Evolutionary conservation across 2,329 filamentous ascomycete genomes (phyloP).

Genomic region (Chalaropsis ovoidea): DNA sequence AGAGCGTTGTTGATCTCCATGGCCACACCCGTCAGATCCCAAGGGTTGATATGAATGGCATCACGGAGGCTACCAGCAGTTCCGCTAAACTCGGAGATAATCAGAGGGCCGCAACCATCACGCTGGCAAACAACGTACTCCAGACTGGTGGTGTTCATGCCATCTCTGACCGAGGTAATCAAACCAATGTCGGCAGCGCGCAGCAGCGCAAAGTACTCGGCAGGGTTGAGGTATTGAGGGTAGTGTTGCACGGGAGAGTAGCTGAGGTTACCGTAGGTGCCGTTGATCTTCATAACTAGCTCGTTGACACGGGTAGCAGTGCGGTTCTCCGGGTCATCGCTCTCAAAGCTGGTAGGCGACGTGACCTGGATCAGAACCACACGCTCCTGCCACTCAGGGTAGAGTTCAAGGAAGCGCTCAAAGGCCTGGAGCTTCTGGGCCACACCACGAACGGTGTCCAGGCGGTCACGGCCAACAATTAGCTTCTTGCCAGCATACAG

Average conservation of each 20-base stretch:
- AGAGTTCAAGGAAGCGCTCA: constrained; percentile 79
- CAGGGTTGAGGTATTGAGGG: constrained; percentile 78
- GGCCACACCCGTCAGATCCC: constrained; percentile 78
- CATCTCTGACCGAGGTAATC: constrained; percentile 90
- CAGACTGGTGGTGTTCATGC: constrained; percentile 94
- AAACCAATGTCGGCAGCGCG: constrained; percentile 82
- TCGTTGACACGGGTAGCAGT: constrained; percentile 83
- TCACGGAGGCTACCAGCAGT: constrained; percentile 76
- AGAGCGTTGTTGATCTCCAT: constrained; percentile 73
- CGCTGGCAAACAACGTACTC: constrained; percentile 92
- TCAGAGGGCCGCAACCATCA: constrained; percentile 74
- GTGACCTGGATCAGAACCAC: constrained; percentile 94
- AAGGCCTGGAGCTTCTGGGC: constrained; percentile 95
- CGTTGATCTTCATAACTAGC: constrained; percentile 84
- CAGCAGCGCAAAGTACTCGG: constrained; percentile 91
- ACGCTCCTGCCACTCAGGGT: constrained; percentile 83
- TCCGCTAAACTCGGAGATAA: constrained; percentile 92
- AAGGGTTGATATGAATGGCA: constrained; percentile 93
- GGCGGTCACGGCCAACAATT: constrained; percentile 86
- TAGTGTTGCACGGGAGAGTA: constrained; percentile 92
- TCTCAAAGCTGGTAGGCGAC: constrained; percentile 70
- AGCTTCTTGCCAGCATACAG: constrained; percentile 86
- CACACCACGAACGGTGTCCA: constrained; percentile 86
- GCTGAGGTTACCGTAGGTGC: constrained; percentile 73
- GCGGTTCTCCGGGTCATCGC: constrained; percentile 67